Conservation (phyloP, 2,329 filamentous ascomycete genomes). For the Colletotrichum godetiae region DNA sequence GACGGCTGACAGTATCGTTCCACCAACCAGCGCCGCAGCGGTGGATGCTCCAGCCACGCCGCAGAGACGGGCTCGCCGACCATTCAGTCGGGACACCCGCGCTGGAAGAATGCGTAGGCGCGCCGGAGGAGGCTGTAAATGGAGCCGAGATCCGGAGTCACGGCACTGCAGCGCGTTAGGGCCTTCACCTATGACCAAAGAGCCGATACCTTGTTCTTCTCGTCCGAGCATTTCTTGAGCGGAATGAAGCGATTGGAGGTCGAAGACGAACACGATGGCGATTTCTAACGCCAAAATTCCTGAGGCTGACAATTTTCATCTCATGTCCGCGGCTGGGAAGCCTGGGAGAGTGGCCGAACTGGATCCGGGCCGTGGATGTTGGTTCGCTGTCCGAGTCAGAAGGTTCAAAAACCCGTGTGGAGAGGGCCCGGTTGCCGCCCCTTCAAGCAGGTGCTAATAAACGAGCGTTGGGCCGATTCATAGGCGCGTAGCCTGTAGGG, state of each 20-base stretch:
- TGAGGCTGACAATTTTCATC: slow-evolving; percentile 15
- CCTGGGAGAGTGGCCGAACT: slow-evolving; percentile 7
- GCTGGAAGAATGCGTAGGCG: background rate
- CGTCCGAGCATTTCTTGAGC: background rate
- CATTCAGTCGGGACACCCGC: slow-evolving; percentile 9
- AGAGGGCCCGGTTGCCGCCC: slow-evolving; percentile 15
- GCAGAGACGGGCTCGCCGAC: slow-evolving; percentile 22
- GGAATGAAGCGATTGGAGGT: background rate
- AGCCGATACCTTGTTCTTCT: background rate
- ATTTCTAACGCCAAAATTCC: background rate
- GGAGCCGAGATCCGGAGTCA: slow-evolving; percentile 16
- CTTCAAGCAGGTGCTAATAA: slow-evolving; percentile 13
- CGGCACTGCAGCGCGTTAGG: background rate
- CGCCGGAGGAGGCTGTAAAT: background rate
- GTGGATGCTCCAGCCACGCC: slow-evolving; percentile 12
- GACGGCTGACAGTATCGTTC: slow-evolving; percentile 10
- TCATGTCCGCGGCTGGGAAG: background rate
- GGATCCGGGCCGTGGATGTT: slow-evolving; percentile 1
- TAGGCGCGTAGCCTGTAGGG: background rate
- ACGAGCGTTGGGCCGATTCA: slow-evolving; percentile 1
- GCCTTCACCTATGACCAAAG: background rate
- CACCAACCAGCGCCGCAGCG: slow-evolving; percentile 6
- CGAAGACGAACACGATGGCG: background rate
- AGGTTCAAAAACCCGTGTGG: background rate
- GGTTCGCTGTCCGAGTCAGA: slow-evolving; percentile 21